phyloP scores from a whole-genome alignment of 306 rosid genomes.

The Vigna unguiculata region DNA sequence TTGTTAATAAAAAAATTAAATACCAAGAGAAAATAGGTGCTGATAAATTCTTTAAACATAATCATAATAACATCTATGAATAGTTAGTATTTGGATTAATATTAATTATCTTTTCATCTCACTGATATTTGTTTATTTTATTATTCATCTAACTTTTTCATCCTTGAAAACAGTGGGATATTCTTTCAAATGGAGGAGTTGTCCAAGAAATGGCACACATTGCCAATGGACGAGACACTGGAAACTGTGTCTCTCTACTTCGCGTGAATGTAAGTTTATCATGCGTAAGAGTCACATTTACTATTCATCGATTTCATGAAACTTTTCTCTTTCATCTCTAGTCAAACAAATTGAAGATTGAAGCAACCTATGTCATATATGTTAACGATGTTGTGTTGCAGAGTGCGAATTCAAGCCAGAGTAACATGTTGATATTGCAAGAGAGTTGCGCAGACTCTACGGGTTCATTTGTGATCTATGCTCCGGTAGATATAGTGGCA shows the following conservation, averaged over 20 bases:
- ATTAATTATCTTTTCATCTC: not conserved
- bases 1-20: too few relatives aligned
- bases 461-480: conserved; percentile 86
- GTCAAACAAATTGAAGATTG: not conserved
- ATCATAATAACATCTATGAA: too few relatives aligned
- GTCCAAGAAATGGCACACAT: conserved; percentile 99
- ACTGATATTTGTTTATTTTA: not conserved
- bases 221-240: conserved; percentile 94
- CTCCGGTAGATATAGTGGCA: conserved; percentile 89
- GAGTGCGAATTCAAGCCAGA: conserved; percentile 98
- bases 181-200: conserved; percentile 95
- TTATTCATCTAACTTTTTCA: conserved; percentile 20
- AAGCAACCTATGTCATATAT: not conserved
- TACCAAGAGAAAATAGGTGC: too few relatives aligned
- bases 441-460: conserved; percentile 90
- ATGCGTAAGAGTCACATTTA: not conserved
- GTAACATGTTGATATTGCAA: conserved; percentile 96
- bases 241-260: conserved; percentile 89
- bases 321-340: not conserved
- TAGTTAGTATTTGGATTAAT: too few relatives aligned
- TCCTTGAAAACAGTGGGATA: conserved; percentile 80
- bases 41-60: too few relatives aligned
- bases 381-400: conserved; percentile 43
- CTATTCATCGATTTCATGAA: not conserved
- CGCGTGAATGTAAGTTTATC: conserved; percentile 76